phyloP scores from a whole-genome alignment of 108 stramenopile genomes.

The Conticribra guillardii region DNA sequence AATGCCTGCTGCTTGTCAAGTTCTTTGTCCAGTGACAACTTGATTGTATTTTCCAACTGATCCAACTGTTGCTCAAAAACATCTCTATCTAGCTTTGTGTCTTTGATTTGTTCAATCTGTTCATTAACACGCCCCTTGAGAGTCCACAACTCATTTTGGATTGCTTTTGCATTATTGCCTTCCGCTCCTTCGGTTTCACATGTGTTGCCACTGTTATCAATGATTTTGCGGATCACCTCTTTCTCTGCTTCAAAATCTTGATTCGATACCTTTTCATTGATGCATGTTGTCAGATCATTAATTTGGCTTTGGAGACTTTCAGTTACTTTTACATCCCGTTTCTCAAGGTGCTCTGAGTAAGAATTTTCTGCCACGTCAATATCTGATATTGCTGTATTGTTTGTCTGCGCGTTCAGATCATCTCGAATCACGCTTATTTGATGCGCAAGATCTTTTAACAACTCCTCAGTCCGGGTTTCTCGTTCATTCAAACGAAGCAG shows the following conservation, averaged over 20 bases:
- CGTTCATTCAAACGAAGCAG: slow-evolving; percentile 16
- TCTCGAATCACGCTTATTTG: slow-evolving; percentile 7
- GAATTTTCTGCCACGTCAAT: too few relatives aligned
- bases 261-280: slow-evolving; percentile 13
- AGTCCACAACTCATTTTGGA: too few relatives aligned
- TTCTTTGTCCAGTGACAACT: slow-evolving; percentile 13
- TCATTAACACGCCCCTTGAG: too few relatives aligned
- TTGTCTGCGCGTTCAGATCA: not conserved
- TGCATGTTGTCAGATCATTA: not conserved
- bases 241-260: slow-evolving; percentile 11
- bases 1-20: slow-evolving; percentile 19
- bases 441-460: slow-evolving; percentile 2
- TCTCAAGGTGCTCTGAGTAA: too few relatives aligned
- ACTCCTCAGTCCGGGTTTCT: slow-evolving; percentile 5
- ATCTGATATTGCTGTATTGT: too few relatives aligned
- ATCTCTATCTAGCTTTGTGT: slow-evolving; percentile 16
- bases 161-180: not conserved
- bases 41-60: slow-evolving; percentile 1
- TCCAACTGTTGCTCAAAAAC: slow-evolving; percentile 17
- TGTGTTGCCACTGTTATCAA: not conserved
- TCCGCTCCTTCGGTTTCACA: not conserved
- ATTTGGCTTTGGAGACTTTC: slow-evolving; percentile 17
- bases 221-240: not conserved
- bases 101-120: slow-evolving; percentile 1
- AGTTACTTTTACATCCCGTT: not conserved